Base-by-base conservation (phyloP, 805 yeast species). In the Candida gorgasii region DNA sequence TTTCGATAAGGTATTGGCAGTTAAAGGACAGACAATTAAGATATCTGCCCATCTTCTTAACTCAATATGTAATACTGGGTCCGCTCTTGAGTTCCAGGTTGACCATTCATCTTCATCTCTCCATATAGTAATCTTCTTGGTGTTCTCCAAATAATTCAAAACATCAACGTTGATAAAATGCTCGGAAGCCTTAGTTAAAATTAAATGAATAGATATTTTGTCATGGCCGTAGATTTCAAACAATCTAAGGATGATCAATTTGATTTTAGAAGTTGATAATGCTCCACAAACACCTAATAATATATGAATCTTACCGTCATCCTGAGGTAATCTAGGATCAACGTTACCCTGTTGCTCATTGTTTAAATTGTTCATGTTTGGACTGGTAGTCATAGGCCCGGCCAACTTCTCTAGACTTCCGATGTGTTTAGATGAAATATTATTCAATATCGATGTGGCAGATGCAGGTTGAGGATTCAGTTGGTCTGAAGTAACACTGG, bases 11-110 rank as follows among this genome's bases (percentile, higher is more conserved):
- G 98, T 85, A 62, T 93, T 93, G 5, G 98, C 97, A 12, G 95
- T 84, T 51, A 92, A 70, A 11, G 99, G 99, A n/a, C 96, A 96
- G 33, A 92, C 85, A 16, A 93, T 76, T 37, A 93, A 72, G 32
- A 93, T 81, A 64, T 92, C 97, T 1, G 98, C 98, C 98, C 98
- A 92, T 49, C 96, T 80, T 46, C 98, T 81, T 46, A 92, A 72
- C 66, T 93, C 98, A 52, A 92, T 89, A 65, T 92, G 98, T 50
- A 93, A 72, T 27, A 93, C 96, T 1, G 98, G 97, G 62, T 93
- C 98, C 42, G 82, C 73, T 47, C 95, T 75, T 34, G 72, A 64
- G 53, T 82, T 82, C 85, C 97, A 92, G n/a, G 84, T 80, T 69
- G 47, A 54, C 84, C 84, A 79, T 58, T 79, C 84, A 52, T 79